Evolutionary conservation across 2,329 filamentous ascomycete genomes (phyloP), one percentile per base, ranked within the genome.

Genomic region (Cladophialophora psammophila): DNA sequence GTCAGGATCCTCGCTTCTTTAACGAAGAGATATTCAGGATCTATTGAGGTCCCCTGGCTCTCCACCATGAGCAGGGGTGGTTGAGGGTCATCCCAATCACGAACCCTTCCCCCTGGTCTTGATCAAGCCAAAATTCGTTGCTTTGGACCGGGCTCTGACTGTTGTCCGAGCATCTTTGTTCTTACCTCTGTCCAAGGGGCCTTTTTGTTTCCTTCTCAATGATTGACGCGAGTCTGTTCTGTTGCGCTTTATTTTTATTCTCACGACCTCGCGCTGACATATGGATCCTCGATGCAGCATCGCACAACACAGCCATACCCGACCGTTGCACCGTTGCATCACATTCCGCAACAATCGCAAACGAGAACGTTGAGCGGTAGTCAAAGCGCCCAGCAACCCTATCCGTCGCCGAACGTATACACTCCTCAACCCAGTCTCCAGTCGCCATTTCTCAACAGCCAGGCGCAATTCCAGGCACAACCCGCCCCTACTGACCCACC

Each of bases 401-500:
- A 71, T 63, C 52, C 67, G 32, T 69, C 68, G 7, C 64, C 69
- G 9, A 70, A 63, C 58, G 42, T 68, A n/a, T 73, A 71, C 50
- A 62, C 69, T 18, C 69, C 65, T 13, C 70, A 72, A 48, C 48
- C 62, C 18, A 61, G 50, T 50, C 60, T 73, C 54, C 71, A 87
- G 88, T 68, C 80, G 87, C 72, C 87, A 92, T 81, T 85, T 88
- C 72, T 83, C 90, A 74, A 85, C 87, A 74, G 83, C 87, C 74
- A 58, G 63, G 68, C 32, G 72, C 76, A 69, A 68, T 78, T 63
- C 67, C 76, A 60, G 59, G 74, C 54, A 67, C 73, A 38, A 72
- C 78, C 60, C 67, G 86, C 88, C 71, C 83, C 88, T 65, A 84
- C 86, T 58, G 87, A 88, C 75, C 91, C 96, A 73, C 81, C 91